Conservation (phyloP, 2,329 filamentous ascomycete species). For the Epicoccum sorghinum region DNA sequence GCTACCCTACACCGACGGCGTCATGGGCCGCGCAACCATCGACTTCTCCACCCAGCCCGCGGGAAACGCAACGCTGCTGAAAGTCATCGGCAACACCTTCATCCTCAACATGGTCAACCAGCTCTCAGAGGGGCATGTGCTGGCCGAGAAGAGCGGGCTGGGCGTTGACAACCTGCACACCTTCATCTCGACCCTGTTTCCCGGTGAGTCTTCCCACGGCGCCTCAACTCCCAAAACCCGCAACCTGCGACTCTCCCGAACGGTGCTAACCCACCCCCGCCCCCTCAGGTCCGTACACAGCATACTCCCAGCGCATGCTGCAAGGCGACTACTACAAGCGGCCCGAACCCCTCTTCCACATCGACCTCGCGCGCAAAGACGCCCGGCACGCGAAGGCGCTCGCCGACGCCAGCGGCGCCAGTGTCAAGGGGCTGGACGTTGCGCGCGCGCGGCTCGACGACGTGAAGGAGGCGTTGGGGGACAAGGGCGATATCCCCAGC, state of each 20-base stretch:
- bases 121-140: slow-evolving; percentile 75
- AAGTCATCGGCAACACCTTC: slow-evolving; percentile 87
- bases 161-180: slow-evolving; percentile 72
- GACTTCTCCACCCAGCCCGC: slow-evolving; percentile 73
- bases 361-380: slow-evolving; percentile 85
- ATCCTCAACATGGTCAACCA: slow-evolving; percentile 82
- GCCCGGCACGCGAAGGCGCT: slow-evolving; percentile 73
- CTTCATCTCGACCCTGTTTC: slow-evolving; percentile 76
- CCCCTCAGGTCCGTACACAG: slow-evolving; percentile 62
- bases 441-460: slow-evolving; percentile 69
- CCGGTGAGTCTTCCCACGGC: slow-evolving; percentile 53
- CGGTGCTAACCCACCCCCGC: too few species aligned
- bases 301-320: slow-evolving; percentile 76
- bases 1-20: slow-evolving; percentile 73
- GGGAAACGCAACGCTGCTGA: slow-evolving; percentile 72
- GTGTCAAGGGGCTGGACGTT: slow-evolving; percentile 68
- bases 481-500: slow-evolving; percentile 77
- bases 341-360: slow-evolving; percentile 80
- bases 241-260: too few species aligned
- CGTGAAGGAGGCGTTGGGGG: slow-evolving; percentile 72
- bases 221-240: too few species aligned
- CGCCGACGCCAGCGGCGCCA: slow-evolving; percentile 66
- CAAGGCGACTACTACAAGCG: slow-evolving; percentile 77
- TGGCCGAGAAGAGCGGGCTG: slow-evolving; percentile 81
- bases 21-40: slow-evolving; percentile 72